A percentile compares a stretch with the other conserved stretches of the same genome.
These are phyloP conservation scores for Tetrapyrgos nigripes DNA, from an alignment of 1,284 basidiomycete species.

Conservation along the genomic window DNA sequence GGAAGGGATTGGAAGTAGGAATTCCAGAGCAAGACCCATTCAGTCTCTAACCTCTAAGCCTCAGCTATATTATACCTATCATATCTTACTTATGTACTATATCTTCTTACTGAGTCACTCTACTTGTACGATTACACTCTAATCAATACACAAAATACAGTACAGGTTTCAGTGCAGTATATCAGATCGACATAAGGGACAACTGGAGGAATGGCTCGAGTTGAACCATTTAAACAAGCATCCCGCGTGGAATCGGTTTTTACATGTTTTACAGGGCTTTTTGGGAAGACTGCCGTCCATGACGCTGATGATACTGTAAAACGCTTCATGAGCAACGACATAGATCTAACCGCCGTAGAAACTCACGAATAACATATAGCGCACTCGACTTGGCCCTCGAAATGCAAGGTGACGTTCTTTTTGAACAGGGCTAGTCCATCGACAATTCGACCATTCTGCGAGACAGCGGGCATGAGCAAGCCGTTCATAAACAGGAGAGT, in stretches of 20 bases:
- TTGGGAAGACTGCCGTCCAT: constrained; percentile 90
- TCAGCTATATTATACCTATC: too few relatives aligned
- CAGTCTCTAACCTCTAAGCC: too few relatives aligned
- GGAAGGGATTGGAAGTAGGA: not conserved
- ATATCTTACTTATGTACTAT: too few relatives aligned
- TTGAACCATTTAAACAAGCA: constrained; percentile 98
- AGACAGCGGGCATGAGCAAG: not conserved
- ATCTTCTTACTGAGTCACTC: too few relatives aligned
- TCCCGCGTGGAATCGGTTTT: constrained; percentile 93
- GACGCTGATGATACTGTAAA: constrained; percentile 86
- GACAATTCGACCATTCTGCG: constrained; percentile 87
- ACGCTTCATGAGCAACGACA: constrained; percentile 1
- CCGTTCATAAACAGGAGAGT: constrained; percentile 8
- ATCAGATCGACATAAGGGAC: constrained; percentile 89
- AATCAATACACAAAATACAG: constrained; percentile 30
- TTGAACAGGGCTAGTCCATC: constrained; percentile 96
- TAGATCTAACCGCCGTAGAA: not conserved
- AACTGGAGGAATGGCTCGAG: constrained; percentile 87
- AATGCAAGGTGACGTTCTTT: constrained; percentile 91
- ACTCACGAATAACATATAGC: constrained; percentile 93
- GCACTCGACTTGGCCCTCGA: constrained; percentile 93
- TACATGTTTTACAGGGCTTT: constrained; percentile 95
- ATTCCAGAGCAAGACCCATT: not conserved
- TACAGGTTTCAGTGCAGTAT: constrained; percentile 46
- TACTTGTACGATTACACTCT: not conserved